Percentiles rank a stretch among this genome's conserved stretches.
These are phyloP conservation scores for Discostella stelligeroides DNA, from an alignment of 108 stramenopile genomes.

Conservation along the genomic window DNA sequence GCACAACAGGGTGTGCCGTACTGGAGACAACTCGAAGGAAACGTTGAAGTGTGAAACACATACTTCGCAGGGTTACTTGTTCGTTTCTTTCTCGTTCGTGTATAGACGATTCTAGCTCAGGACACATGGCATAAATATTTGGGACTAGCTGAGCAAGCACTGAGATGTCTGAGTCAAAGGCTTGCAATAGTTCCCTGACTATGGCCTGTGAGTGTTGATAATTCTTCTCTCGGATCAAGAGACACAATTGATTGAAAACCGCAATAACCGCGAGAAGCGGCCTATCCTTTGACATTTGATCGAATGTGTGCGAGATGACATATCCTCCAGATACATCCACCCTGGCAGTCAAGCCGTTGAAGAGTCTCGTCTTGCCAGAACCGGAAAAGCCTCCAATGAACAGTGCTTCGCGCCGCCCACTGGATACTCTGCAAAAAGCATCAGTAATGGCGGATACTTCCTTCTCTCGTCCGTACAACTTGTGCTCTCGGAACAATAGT, in stretches of 20 bases:
- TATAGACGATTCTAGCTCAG: background rate
- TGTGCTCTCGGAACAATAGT: conserved; percentile 10
- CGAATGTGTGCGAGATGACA: conserved; percentile 32
- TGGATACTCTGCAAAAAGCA: conserved; percentile 36
- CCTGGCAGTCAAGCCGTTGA: conserved; percentile 10
- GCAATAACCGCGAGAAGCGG: conserved; percentile 30
- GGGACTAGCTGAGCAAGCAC: conserved; percentile 30
- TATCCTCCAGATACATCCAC: conserved; percentile 14
- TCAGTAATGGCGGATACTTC: conserved; percentile 26
- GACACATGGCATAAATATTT: conserved; percentile 22
- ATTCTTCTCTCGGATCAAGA: conserved; percentile 8
- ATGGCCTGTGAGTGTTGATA: conserved; percentile 8
- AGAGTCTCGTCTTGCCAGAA: conserved; percentile 8
- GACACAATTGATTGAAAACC: conserved; percentile 40
- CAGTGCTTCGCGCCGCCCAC: conserved; percentile 35
- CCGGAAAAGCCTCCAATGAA: conserved; percentile 42
- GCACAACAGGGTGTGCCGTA: conserved; percentile 22
- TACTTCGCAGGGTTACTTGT: conserved; percentile 31
- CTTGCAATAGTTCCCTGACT: conserved; percentile 21
- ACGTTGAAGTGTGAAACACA: conserved; percentile 39
- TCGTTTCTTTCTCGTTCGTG: background rate
- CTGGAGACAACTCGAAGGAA: conserved; percentile 46
- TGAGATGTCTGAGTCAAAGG: conserved; percentile 31
- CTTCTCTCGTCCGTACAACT: conserved; percentile 37
- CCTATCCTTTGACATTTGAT: conserved; percentile 39